These are phyloP conservation scores for Talaromyces sp. DNA, from an alignment of 2,329 filamentous ascomycete genomes.

Conservation along the genomic window DNA sequence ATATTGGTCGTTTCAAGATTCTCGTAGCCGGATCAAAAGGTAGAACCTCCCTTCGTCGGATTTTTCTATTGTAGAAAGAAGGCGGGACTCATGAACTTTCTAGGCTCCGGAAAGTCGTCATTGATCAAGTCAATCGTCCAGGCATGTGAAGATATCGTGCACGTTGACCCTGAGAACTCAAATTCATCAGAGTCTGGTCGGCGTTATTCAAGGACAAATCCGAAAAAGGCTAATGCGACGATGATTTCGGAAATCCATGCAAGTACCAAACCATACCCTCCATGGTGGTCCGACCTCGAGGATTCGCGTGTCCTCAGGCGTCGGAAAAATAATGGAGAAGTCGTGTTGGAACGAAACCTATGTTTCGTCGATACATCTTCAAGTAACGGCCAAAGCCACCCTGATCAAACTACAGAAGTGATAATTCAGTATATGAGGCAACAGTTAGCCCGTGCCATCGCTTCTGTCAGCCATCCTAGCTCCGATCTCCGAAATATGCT, in stretches of 20 bases:
- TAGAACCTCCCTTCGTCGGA: slow-evolving; percentile 30
- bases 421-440: slow-evolving; percentile 69
- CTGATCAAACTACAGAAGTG: slow-evolving; percentile 49
- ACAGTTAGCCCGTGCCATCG: slow-evolving; percentile 59
- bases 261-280: slow-evolving; percentile 76
- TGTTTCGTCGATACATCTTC: slow-evolving; percentile 84
- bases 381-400: slow-evolving; percentile 51
- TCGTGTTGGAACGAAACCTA: slow-evolving; percentile 81
- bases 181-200: not conserved
- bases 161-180: slow-evolving; percentile 62
- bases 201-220: not conserved
- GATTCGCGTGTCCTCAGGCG: slow-evolving; percentile 56
- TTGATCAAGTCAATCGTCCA: slow-evolving; percentile 85
- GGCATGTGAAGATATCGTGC: slow-evolving; percentile 83
- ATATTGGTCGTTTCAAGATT: slow-evolving; percentile 81
- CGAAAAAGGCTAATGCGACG: slow-evolving; percentile 17
- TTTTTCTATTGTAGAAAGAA: not conserved
- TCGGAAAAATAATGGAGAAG: slow-evolving; percentile 68
- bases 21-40: slow-evolving; percentile 75
- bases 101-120: slow-evolving; percentile 82
- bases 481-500: slow-evolving; percentile 71
- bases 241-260: slow-evolving; percentile 65
- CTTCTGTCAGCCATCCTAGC: slow-evolving; percentile 60
- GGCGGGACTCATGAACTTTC: not conserved
- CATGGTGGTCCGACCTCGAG: slow-evolving; percentile 82